A percentile compares a stretch with the other conserved stretches of the same genome.
Evolutionary conservation across 1,284 basidiomycete genomes (phyloP).

Genomic region (Ganoderma lucidum): DNA sequence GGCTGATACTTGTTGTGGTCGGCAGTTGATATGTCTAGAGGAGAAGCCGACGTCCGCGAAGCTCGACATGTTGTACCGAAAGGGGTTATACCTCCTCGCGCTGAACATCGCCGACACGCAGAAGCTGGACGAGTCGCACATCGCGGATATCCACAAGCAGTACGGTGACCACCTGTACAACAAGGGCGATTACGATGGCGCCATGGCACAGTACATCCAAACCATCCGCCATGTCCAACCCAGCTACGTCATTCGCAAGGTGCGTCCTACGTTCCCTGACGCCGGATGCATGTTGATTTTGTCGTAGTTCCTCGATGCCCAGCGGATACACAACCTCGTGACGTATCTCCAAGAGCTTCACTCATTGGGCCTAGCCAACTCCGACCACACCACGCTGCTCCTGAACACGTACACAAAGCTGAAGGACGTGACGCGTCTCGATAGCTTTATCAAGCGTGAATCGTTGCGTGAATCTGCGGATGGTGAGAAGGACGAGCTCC

Average conservation of each 20-base stretch:
- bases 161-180: slow-evolving; percentile 94
- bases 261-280: slow-evolving; percentile 37
- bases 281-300: slow-evolving; percentile 36
- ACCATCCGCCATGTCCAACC: slow-evolving; percentile 92
- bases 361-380: slow-evolving; percentile 87
- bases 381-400: slow-evolving; percentile 96
- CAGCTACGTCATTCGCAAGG: slow-evolving; percentile 97
- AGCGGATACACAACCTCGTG: slow-evolving; percentile 94
- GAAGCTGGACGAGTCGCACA: slow-evolving; percentile 70
- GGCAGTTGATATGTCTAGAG: slow-evolving; percentile 72
- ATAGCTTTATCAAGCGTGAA: slow-evolving; percentile 92
- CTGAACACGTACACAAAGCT: slow-evolving; percentile 98
- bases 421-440: slow-evolving; percentile 88
- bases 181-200: slow-evolving; percentile 93
- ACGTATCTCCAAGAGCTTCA: slow-evolving; percentile 97
- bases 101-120: slow-evolving; percentile 83
- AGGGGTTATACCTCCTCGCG: slow-evolving; percentile 79
- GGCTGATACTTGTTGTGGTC: background rate
- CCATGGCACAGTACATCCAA: slow-evolving; percentile 92
- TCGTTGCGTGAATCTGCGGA: slow-evolving; percentile 50
- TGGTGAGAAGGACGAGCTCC: slow-evolving; percentile 67
- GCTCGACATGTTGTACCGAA: slow-evolving; percentile 83
- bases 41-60: slow-evolving; percentile 86
- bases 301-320: slow-evolving; percentile 93
- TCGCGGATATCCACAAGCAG: slow-evolving; percentile 87